Base-by-base conservation (phyloP, 1,284 basidiomycete genomes). In the Sanghuangporus sanghuang region DNA sequence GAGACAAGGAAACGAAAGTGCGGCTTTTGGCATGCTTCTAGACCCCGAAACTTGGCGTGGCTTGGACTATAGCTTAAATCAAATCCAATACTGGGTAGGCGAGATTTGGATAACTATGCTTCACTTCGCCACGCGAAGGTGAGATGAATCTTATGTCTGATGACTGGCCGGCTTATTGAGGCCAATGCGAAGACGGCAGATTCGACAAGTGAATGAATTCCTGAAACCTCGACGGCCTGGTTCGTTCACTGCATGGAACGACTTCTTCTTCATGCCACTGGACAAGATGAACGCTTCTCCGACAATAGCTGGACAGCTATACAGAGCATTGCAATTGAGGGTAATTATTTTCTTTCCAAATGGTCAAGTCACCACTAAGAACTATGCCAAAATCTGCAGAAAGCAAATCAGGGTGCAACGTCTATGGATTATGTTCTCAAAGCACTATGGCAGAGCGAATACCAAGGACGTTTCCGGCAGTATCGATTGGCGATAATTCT, bases 361-460 rank as follows among this genome's bases (percentile, higher is more conserved):
- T 57, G 42, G 46, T 61, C 54, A 54, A 38, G 50, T 63, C 27
- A 66, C 40, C 60, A 61, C 52, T 56, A 57, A 59, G 16, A 48
- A 42, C n/a, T 8, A 46, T 59, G 39, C 36, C 9, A 32, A 32
- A 32, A 18, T 38, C 23, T 56, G 8, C 50, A 80, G 79, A 71
- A 74, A 67, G 71, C 69, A 12, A 85, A 85, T 63, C 87, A 92
- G 75, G 82, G 81, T 9, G 77, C 85, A 39, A 78, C 79, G 32
- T 77, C 83, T 2, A 79, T 91, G 18, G 85, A 91, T 57, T 81
- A 84, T 32, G 74, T 93, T 23, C 75, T 93, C 40, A 85, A 81
- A 61, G 84, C 86, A 2, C 72, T 92, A 27, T 93, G 91, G 89
- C 81, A 89, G 65, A 82, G 90, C 0, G 91, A 93, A 72, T 93